phyloP scores from a whole-genome alignment of 2,329 filamentous ascomycete genomes.

The Periconia digitata region DNA sequence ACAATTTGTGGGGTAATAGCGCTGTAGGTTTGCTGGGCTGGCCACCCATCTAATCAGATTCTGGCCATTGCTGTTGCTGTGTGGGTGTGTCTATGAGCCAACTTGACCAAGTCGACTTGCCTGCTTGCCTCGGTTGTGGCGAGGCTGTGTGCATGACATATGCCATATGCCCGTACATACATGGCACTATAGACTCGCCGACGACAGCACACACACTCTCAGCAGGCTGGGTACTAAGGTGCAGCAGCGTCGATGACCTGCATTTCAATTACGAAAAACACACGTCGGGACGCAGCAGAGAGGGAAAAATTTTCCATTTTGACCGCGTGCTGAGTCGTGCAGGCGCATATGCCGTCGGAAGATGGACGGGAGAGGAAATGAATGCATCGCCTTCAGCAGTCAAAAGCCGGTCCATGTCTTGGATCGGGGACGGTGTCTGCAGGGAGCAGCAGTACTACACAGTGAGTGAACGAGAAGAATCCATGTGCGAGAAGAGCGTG shows the following conservation, averaged over 20 bases:
- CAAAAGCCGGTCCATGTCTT: too few relatives aligned
- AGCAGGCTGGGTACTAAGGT: slow-evolving; percentile 6
- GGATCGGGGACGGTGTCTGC: too few relatives aligned
- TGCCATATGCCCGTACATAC: not conserved
- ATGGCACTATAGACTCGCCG: too few relatives aligned
- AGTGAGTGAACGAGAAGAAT: not conserved
- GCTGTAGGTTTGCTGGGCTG: slow-evolving; percentile 11
- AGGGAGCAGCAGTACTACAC: too few relatives aligned
- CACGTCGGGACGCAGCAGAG: slow-evolving; percentile 12
- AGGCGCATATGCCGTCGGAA: slow-evolving; percentile 5
- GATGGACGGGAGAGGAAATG: too few relatives aligned
- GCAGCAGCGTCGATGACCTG: slow-evolving; percentile 6
- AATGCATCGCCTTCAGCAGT: too few relatives aligned
- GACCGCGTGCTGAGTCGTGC: slow-evolving; percentile 15
- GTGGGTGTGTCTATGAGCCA: too few relatives aligned
- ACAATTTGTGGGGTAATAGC: slow-evolving; percentile 44
- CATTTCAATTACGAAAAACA: slow-evolving; percentile 20
- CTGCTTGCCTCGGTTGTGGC: slow-evolving; percentile 21
- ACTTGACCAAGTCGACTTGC: too few relatives aligned
- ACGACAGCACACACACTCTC: slow-evolving; percentile 17
- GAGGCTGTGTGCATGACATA: slow-evolving; percentile 25
- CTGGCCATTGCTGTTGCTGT: slow-evolving; percentile 15
- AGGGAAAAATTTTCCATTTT: slow-evolving; percentile 21
- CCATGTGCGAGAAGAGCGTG: slow-evolving; percentile 17
- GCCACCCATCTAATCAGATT: not conserved